Evolutionary conservation across 2,329 filamentous ascomycete species (phyloP).

Genomic region (Colletotrichum sp.): DNA sequence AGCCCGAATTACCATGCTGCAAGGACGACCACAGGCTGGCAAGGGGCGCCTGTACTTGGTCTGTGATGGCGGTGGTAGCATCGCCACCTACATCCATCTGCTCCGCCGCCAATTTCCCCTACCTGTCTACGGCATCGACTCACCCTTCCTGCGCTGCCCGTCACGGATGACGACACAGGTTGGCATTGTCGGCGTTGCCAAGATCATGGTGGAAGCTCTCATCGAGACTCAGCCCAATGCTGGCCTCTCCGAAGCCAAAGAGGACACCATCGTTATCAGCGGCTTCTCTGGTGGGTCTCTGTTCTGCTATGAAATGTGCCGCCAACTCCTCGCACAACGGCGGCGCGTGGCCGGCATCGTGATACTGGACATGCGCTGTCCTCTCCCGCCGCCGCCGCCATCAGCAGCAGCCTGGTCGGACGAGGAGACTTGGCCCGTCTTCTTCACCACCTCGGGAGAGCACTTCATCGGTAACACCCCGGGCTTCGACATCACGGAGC

Average conservation of each 20-base stretch:
- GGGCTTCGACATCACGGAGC: background rate
- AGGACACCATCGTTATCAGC: background rate
- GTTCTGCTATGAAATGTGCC: background rate
- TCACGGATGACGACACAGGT: background rate
- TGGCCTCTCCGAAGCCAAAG: background rate
- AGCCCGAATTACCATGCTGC: background rate
- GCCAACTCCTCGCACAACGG: background rate
- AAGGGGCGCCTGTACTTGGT: background rate
- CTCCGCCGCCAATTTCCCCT: background rate
- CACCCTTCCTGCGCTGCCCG: background rate
- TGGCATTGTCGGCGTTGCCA: background rate
- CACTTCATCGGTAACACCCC: background rate
- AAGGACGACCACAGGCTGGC: background rate
- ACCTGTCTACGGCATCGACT: background rate
- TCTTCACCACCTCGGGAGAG: background rate
- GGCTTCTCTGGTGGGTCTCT: background rate
- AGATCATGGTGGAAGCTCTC: background rate
- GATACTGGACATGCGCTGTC: background rate
- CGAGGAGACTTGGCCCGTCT: background rate
- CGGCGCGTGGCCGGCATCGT: background rate
- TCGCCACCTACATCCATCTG: background rate
- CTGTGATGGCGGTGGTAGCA: background rate
- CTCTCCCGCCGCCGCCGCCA: background rate
- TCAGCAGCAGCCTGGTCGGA: background rate
- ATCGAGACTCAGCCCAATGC: background rate